These are phyloP conservation scores for Pleurotus ostreatus DNA, from an alignment of 768 basidiomycete genomes.

Conservation along the genomic window DNA sequence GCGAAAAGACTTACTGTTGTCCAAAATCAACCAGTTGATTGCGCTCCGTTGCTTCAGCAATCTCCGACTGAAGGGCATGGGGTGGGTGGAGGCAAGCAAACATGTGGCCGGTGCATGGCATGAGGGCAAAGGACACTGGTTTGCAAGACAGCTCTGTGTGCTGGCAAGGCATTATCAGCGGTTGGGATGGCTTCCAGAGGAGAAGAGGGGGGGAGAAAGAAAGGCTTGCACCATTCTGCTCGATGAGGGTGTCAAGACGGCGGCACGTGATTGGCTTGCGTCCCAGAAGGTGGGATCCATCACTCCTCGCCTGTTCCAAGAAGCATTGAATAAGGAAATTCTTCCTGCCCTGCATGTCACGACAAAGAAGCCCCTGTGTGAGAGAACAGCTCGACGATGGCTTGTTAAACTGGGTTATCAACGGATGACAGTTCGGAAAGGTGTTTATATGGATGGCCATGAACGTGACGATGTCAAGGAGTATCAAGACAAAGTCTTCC, in stretches of 20 bases:
- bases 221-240: conserved; percentile 9
- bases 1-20: conserved; percentile 13
- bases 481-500: conserved; percentile 22
- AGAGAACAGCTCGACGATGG: conserved; percentile 26
- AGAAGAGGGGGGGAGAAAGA: conserved; percentile 13
- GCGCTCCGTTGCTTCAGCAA: conserved; percentile 21
- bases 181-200: conserved; percentile 18
- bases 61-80: conserved; percentile 18
- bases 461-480: conserved; percentile 27
- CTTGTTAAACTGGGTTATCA: conserved; percentile 23
- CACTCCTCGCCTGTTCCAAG: conserved; percentile 9
- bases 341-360: conserved; percentile 14
- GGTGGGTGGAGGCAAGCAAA: conserved; percentile 16
- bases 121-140: conserved; percentile 17
- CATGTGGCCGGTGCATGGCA: conserved; percentile 25
- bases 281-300: conserved; percentile 10
- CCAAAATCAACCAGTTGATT: conserved; percentile 17
- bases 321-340: conserved; percentile 12
- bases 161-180: conserved; percentile 23
- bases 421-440: conserved; percentile 19
- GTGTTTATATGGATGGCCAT: conserved; percentile 33
- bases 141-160: conserved; percentile 14
- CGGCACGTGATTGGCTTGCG: conserved; percentile 13
- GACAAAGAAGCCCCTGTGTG: conserved; percentile 4
- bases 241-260: conserved; percentile 10